Evolutionary conservation across 257 asterid genomes (phyloP), one percentile per base, ranked within the genome.

Genomic region (Euphrasia confusa): DNA sequence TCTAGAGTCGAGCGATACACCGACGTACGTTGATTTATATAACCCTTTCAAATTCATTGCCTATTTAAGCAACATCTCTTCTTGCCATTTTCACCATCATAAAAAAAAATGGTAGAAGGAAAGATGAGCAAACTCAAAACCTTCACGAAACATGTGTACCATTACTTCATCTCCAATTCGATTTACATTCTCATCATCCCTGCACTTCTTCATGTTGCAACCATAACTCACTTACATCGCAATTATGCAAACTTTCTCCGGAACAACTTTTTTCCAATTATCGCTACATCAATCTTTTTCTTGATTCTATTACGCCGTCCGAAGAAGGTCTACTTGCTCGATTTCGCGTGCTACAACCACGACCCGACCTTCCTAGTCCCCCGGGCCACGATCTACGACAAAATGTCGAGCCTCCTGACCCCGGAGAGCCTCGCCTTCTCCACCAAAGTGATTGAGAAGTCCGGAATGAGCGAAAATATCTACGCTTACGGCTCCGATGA

Each of bases 281-380:
- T 52, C 1, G 66, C 54, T n/a, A 45, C 15, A 2, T 55, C 11
- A 1, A 4, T 66, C 12, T 7, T 53, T 10, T 64, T 27, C 58
- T 3, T 60, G 4, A 3, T 17, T 7, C 52, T 4, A 4, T 9
- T 47, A 5, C 28, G 50, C 5, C 45, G 48, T 4, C 74, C 65
- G 0, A 64, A 37, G 6, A 69, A 56, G 18, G 58, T 74, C 3
- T 74, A 69, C 60, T 21, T 74, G 47, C 32, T 74, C 11, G 72
- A 74, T 10, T 74, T 74, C 64, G 59, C 79, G 3, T 74, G 79
- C 62, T 74, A 74, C 75, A 70, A 61, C 8, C 79, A 71, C 49
- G 75, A 70, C 45, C 66, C 60, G 0, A 32, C 59, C 2, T 61
- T 54, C 32, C 47, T 30, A 4, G 9, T 14, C 5, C n/a, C 65